Conservation (phyloP, 768 basidiomycete genomes). For the Mycena galericulata region DNA sequence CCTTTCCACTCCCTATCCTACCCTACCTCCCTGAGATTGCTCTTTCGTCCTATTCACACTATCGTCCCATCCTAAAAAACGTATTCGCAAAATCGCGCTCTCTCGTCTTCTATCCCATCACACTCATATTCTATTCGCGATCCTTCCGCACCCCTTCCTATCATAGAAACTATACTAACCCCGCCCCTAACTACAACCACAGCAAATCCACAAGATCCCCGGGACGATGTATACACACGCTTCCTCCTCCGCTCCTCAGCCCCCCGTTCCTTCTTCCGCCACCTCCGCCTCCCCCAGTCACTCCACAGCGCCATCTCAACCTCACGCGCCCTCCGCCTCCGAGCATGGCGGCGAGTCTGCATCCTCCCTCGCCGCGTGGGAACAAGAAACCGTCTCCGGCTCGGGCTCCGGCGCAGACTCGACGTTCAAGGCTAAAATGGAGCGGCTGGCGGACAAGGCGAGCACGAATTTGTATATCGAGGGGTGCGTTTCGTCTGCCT, state of each 20-base stretch:
- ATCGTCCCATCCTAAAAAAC: too few species aligned
- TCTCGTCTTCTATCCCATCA: too few species aligned
- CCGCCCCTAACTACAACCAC: conserved; percentile 5
- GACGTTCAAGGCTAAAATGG: conserved; percentile 85
- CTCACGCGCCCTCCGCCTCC: conserved; percentile 47
- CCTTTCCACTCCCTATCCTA: too few species aligned
- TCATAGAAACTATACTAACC: too few species aligned
- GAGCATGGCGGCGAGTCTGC: conserved; percentile 28
- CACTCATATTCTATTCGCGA: too few species aligned
- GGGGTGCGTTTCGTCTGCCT: conserved; percentile 56
- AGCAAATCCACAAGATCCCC: conserved; percentile 85
- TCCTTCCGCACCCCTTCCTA: too few species aligned
- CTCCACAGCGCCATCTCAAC: too few species aligned
- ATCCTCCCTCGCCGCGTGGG: conserved; percentile 37
- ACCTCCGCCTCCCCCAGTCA: too few species aligned
- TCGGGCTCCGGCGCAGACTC: conserved; percentile 44
- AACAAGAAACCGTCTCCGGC: conserved; percentile 36
- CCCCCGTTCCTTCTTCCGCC: too few species aligned
- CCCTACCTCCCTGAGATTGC: too few species aligned
- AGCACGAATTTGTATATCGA: conserved; percentile 89
- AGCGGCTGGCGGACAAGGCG: conserved; percentile 69
- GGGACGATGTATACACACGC: conserved; percentile 72
- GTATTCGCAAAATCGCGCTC: too few species aligned
- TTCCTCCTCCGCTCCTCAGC: conserved; percentile 33
- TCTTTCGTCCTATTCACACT: too few species aligned